These are phyloP conservation scores for Lentinus polychrous DNA, from an alignment of 1,284 basidiomycete genomes.

Conservation along the genomic window DNA sequence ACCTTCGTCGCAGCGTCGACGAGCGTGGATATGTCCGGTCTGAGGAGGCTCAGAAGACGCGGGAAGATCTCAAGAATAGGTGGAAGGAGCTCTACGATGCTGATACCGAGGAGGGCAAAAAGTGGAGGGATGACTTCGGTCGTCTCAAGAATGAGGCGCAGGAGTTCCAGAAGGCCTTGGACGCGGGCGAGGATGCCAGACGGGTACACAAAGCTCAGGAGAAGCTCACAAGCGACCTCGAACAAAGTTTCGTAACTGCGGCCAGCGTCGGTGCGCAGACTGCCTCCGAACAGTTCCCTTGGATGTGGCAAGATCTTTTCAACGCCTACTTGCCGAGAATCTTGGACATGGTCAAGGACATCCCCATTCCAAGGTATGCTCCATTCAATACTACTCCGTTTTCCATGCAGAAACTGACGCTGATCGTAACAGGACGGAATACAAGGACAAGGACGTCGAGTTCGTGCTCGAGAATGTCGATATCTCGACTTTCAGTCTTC, in stretches of 20 bases:
- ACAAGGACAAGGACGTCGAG: slow-evolving; percentile 55
- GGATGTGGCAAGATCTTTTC: slow-evolving; percentile 70
- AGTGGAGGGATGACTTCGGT: slow-evolving; percentile 46
- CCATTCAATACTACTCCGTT: neutral
- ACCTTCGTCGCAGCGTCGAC: slow-evolving; percentile 38
- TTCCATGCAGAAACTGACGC: too few relatives aligned
- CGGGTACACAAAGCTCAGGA: slow-evolving; percentile 38
- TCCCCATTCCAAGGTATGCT: slow-evolving; percentile 59
- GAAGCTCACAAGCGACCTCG: slow-evolving; percentile 39
- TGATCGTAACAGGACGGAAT: slow-evolving; percentile 51
- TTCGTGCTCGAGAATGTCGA: slow-evolving; percentile 69
- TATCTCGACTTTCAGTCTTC: slow-evolving; percentile 52
- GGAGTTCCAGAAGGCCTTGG: slow-evolving; percentile 39
- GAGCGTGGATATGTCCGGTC: slow-evolving; percentile 44
- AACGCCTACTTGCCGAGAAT: slow-evolving; percentile 54
- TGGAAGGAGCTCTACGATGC: slow-evolving; percentile 43
- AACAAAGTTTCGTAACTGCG: slow-evolving; percentile 34
- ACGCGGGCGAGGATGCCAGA: slow-evolving; percentile 40
- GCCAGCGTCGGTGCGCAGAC: slow-evolving; percentile 38
- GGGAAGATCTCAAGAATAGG: slow-evolving; percentile 36
- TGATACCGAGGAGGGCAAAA: slow-evolving; percentile 32
- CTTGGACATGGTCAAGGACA: slow-evolving; percentile 39
- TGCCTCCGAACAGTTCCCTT: slow-evolving; percentile 49
- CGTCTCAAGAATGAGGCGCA: slow-evolving; percentile 35
- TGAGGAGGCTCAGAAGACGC: slow-evolving; percentile 35